phyloP scores from a whole-genome alignment of 352 stramenopile species.

The Globisporangium radiosum region DNA sequence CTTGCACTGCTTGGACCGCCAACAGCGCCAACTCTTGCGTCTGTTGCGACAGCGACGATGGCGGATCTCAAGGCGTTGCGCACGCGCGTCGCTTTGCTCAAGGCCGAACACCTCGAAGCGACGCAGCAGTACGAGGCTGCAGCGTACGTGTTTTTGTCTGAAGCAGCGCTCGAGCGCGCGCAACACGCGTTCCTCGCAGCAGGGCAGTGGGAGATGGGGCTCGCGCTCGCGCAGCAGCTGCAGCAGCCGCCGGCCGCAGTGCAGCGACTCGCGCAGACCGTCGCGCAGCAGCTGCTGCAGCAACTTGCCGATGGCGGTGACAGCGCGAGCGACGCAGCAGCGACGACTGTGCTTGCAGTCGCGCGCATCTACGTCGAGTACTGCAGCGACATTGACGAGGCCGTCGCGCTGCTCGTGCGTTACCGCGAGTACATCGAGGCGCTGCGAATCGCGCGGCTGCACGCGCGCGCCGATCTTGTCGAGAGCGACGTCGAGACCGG shows the following conservation, averaged over 20 bases:
- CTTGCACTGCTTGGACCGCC: constrained; percentile 32
- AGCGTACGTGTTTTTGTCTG: constrained; percentile 58
- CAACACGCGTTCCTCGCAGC: constrained; percentile 50
- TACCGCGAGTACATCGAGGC: constrained; percentile 56
- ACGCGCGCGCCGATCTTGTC: constrained; percentile 51
- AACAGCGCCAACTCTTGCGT: neutral
- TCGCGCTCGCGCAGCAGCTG: constrained; percentile 31
- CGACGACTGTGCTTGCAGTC: constrained; percentile 23
- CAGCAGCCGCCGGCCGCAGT: constrained; percentile 22
- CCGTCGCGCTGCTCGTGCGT: constrained; percentile 50
- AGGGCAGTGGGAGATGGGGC: constrained; percentile 51
- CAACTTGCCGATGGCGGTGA: constrained; percentile 1
- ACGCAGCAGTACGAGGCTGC: constrained; percentile 38
- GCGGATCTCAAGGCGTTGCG: constrained; percentile 18
- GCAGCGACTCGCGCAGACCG: constrained; percentile 34
- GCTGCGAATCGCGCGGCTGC: constrained; percentile 47
- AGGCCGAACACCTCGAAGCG: constrained; percentile 36
- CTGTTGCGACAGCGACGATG: no score
- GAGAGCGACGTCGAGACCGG: constrained; percentile 68
- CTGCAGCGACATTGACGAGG: constrained; percentile 64
- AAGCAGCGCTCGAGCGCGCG: constrained; percentile 29
- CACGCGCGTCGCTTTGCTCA: constrained; percentile 34
- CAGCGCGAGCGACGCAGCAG: constrained; percentile 17
- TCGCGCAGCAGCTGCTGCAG: constrained; percentile 46
- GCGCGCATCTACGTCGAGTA: constrained; percentile 71